Percentiles rank a stretch among this genome's conserved stretches.
These are phyloP conservation scores for Daldinia loculata DNA, from an alignment of 495 filamentous ascomycete genomes.

Conservation along the genomic window DNA sequence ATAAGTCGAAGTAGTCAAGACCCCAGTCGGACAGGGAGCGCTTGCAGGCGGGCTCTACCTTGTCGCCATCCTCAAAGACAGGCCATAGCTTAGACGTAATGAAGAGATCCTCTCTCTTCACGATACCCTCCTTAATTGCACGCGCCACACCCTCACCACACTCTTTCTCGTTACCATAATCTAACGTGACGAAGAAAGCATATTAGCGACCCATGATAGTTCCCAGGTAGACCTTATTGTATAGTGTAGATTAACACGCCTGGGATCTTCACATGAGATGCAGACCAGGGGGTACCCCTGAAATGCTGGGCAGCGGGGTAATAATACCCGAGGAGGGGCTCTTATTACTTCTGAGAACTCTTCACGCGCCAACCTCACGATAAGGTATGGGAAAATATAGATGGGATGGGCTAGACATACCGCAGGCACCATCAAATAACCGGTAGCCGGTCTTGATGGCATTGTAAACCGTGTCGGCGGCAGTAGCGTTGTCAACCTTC, in stretches of 20 bases:
- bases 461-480: slow-evolving; percentile 83
- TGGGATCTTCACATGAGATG: slow-evolving; percentile 17
- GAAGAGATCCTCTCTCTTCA: slow-evolving; percentile 89
- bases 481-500: slow-evolving; percentile 84
- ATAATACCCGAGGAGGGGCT: slow-evolving; percentile 40
- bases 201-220: slow-evolving; percentile 25
- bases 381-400: neutral
- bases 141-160: slow-evolving; percentile 84
- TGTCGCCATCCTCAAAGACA: slow-evolving; percentile 79
- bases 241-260: slow-evolving; percentile 19
- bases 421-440: slow-evolving; percentile 86
- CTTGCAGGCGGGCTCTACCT: slow-evolving; percentile 74
- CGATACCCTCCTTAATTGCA: slow-evolving; percentile 85
- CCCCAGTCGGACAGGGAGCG: slow-evolving; percentile 83
- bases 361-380: slow-evolving; percentile 14
- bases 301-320: slow-evolving; percentile 42
- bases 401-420: slow-evolving; percentile 56
- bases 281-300: neutral
- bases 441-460: slow-evolving; percentile 91
- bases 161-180: slow-evolving; percentile 90
- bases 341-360: slow-evolving; percentile 28
- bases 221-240: slow-evolving; percentile 19
- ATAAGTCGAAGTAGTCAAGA: slow-evolving; percentile 86
- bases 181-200: slow-evolving; percentile 51
- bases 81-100: slow-evolving; percentile 95